Evolutionary conservation across 2,329 filamentous ascomycete genomes (phyloP).

Genomic region (Talaromyces sp.): DNA sequence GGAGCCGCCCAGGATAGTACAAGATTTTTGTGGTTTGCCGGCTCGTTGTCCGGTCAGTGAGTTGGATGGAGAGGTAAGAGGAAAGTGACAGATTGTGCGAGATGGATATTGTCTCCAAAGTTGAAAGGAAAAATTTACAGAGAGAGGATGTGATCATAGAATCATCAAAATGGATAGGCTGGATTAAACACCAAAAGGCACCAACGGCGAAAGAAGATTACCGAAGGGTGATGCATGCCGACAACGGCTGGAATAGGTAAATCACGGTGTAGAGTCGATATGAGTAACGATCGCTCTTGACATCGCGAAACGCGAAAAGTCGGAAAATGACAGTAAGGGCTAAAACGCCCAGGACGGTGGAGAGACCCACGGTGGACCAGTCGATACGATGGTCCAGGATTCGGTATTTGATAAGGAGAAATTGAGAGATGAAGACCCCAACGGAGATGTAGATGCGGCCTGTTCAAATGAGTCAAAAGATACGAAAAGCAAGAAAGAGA

Average conservation of each 20-base stretch:
- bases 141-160: background rate
- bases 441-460: slow-evolving; percentile 17
- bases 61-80: background rate
- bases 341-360: background rate
- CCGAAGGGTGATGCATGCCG: slow-evolving; percentile 17
- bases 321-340: slow-evolving; percentile 15
- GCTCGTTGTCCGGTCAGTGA: background rate
- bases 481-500: background rate
- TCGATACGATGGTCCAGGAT: slow-evolving; percentile 16
- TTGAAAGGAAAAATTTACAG: background rate
- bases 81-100: background rate
- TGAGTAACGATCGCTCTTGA: slow-evolving; percentile 16
- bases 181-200: background rate
- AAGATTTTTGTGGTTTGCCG: background rate
- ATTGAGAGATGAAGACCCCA: slow-evolving; percentile 17
- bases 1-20: background rate
- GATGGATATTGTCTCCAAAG: background rate
- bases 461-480: background rate
- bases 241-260: slow-evolving; percentile 17
- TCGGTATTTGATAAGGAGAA: slow-evolving; percentile 14
- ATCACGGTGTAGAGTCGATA: slow-evolving; percentile 17
- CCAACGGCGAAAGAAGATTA: background rate
- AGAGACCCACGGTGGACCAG: slow-evolving; percentile 12
- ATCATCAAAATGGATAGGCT: slow-evolving; percentile 1
- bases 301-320: slow-evolving; percentile 17